These are phyloP conservation scores for Cochlearia excelsa DNA, from an alignment of 345 rosid species.

Conservation along the genomic window DNA sequence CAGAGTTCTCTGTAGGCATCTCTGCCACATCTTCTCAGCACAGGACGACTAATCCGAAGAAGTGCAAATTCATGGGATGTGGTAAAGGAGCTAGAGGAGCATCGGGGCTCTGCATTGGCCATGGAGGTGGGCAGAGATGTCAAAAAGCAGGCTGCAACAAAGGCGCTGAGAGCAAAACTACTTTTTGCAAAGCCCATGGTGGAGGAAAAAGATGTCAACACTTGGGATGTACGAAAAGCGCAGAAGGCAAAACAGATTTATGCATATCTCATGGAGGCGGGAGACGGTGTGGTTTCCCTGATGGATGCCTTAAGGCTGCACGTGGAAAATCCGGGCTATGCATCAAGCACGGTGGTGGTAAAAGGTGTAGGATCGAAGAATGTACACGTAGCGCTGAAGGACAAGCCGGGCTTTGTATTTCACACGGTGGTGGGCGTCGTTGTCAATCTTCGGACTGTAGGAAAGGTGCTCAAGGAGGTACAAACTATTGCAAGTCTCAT, in stretches of 20 bases:
- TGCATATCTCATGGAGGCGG: slow-evolving; percentile 99
- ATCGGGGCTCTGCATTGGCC: slow-evolving; percentile 88
- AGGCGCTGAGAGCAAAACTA: slow-evolving; percentile 94
- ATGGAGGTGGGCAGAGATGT: slow-evolving; percentile 96
- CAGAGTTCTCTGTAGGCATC: slow-evolving; percentile 55
- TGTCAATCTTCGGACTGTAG: slow-evolving; percentile 58
- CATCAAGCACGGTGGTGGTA: slow-evolving; percentile 95
- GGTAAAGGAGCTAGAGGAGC: slow-evolving; percentile 90
- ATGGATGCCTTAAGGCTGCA: slow-evolving; percentile 87
- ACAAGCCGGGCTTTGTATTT: slow-evolving; percentile 89
- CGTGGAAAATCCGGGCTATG: slow-evolving; percentile 94
- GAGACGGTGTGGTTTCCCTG: slow-evolving; percentile 64
- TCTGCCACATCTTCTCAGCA: slow-evolving; percentile 51
- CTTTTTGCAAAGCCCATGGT: slow-evolving; percentile 90
- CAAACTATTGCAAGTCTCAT: slow-evolving; percentile 86
- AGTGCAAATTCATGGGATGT: slow-evolving; percentile 76
- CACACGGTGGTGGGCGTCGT: slow-evolving; percentile 95
- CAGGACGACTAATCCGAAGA: slow-evolving; percentile 52
- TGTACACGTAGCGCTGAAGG: slow-evolving; percentile 96
- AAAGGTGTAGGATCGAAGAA: slow-evolving; percentile 73
- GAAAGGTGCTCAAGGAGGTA: slow-evolving; percentile 96
- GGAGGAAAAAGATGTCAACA: slow-evolving; percentile 92
- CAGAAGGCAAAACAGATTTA: slow-evolving; percentile 83
- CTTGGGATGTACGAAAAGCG: slow-evolving; percentile 94
- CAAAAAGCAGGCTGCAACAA: slow-evolving; percentile 82